A percentile compares a stretch with the other conserved stretches of the same genome.
Evolutionary conservation across 1,284 basidiomycete species (phyloP).

Genomic region (Sphagnurus paluster): DNA sequence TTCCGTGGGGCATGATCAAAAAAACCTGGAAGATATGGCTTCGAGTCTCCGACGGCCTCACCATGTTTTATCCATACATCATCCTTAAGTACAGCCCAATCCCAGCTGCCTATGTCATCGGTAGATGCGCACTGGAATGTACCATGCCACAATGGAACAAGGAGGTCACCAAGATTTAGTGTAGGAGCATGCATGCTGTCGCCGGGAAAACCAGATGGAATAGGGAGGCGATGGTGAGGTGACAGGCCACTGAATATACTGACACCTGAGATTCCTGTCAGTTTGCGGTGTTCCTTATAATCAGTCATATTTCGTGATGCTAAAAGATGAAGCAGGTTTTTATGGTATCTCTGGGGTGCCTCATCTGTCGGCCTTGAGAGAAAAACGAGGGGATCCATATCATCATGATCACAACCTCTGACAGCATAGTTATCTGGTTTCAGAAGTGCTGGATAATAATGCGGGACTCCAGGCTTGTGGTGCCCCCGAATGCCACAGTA

Average conservation of each 20-base stretch:
- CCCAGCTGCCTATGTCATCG: conserved; percentile 20
- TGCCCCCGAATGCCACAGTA: conserved; percentile 6
- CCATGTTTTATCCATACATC: conserved; percentile 25
- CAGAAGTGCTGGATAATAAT: conserved; percentile 18
- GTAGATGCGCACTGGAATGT: conserved; percentile 22
- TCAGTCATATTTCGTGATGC: neutral
- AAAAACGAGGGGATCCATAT: neutral
- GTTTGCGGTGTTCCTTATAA: neutral
- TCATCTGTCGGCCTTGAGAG: too few relatives aligned
- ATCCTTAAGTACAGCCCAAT: conserved; percentile 27
- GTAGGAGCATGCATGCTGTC: conserved; percentile 36
- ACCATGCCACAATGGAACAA: conserved; percentile 31
- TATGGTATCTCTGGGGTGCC: too few relatives aligned
- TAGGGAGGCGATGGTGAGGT: conserved; percentile 14
- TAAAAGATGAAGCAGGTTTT: neutral
- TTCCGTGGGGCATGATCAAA: conserved; percentile 30
- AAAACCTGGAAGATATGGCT: conserved; percentile 25
- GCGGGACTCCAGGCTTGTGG: conserved; percentile 2
- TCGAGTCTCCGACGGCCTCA: conserved; percentile 21
- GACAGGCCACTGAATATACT: neutral
- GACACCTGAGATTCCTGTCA: neutral
- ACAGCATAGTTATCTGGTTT: conserved; percentile 13
- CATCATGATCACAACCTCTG: conserved; percentile 6
- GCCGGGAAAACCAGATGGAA: conserved; percentile 29
- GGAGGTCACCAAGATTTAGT: conserved; percentile 33